A percentile compares a stretch with the other conserved stretches of the same genome.
These are phyloP conservation scores for Saccharomycopsis hybrid DNA, from an alignment of 1,139 yeast genomes.

Conservation along the genomic window DNA sequence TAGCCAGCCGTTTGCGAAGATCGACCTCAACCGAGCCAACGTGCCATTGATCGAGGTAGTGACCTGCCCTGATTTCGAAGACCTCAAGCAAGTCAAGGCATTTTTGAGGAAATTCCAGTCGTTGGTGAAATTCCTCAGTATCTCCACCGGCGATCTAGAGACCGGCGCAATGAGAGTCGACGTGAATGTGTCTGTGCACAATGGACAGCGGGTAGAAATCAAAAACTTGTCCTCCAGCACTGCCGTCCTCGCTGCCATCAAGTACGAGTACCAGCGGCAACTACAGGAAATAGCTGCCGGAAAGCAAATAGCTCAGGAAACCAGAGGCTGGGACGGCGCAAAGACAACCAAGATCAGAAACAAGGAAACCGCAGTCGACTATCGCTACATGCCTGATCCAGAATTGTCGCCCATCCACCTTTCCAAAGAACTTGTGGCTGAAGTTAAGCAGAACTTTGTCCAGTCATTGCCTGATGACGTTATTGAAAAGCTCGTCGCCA, in stretches of 20 bases:
- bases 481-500: constrained; percentile 39
- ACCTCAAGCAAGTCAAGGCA: constrained; percentile 61
- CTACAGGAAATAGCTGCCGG: constrained; percentile 34
- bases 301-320: constrained; percentile 48
- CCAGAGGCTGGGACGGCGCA: constrained; percentile 88
- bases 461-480: constrained; percentile 64
- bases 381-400: constrained; percentile 91
- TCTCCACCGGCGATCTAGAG: constrained; percentile 88
- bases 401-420: constrained; percentile 59
- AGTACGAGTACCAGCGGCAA: constrained; percentile 72
- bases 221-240: constrained; percentile 83
- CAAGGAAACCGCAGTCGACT: constrained; percentile 80
- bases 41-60: constrained; percentile 87
- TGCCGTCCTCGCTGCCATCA: constrained; percentile 72
- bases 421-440: constrained; percentile 31
- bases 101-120: constrained; percentile 79
- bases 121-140: constrained; percentile 56
- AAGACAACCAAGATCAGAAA: constrained; percentile 59
- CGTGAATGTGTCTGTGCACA: constrained; percentile 74
- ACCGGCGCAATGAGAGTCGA: constrained; percentile 95
- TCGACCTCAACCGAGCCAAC: constrained; percentile 82
- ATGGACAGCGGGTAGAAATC: constrained; percentile 69
- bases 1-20: no score
- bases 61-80: constrained; percentile 79
- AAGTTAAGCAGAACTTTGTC: constrained; percentile 33